Evolutionary conservation across 805 yeast species (phyloP), one percentile per base, ranked within the genome.

Genomic region (Metschnikowia sp.): DNA sequence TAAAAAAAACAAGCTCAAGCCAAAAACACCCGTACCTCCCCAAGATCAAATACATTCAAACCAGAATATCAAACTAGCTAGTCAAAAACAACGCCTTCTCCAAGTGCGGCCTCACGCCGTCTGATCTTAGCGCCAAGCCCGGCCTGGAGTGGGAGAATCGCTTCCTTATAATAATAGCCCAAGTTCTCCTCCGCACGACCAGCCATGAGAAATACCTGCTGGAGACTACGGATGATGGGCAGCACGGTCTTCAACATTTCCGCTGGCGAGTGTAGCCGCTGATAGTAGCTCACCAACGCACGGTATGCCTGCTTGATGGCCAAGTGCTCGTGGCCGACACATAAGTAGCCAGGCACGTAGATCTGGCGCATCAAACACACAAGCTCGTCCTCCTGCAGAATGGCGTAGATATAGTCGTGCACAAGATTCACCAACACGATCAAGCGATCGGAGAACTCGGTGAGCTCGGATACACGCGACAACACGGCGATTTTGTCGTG

Each of bases 281-380:
- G 41, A 32, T 50, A 37, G 40, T 33, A 42, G 19, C 39, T 39
- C 15, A 41, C 46, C 35, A 51, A 35, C 4, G 46, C 50, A 2
- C 47, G 45, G 37, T 40, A 45, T 3, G 48, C 54, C 38, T 32
- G 43, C 38, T 44, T 42, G 33, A 49, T 33, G 1, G 50, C 48
- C 18, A 37, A 30, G 34, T 51, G 54, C 12, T 40, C 44, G 45
- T 51, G 54, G 15, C 50, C 54, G 38, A 32, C 42, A 28, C 54
- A 51, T 10, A 31, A 34, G 37, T 48, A 42, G 8, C 39, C 41
- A 8, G 46, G 40, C 12, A 33, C 29, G 38, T 40, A 41, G 18
- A 48, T 40, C 40, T 40, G 48, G 28, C 43, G 32, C 32, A 51
- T 36, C 19, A 39, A n/a, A 32, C 54, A 51, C 35, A 45, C 47